Base-by-base conservation (phyloP, 352 stramenopile species). In the Phytophthora citricola region DNA sequence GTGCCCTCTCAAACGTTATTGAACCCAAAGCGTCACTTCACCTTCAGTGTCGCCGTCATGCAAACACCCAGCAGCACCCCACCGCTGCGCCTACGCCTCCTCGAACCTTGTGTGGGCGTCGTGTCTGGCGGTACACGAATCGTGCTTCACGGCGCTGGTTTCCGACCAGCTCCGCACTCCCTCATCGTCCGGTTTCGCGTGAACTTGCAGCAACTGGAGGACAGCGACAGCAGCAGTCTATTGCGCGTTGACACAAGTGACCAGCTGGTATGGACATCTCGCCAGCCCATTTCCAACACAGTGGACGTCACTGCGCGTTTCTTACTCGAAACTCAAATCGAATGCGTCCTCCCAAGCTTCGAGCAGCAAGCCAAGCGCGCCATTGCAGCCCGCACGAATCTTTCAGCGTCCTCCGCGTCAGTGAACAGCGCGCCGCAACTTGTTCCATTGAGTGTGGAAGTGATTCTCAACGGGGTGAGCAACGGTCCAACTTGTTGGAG, bases 171-270 rank as follows among this genome's bases (percentile, higher is more conserved):
- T 27, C 83, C 81, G 47, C 83, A 92, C 66, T 88, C 83, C 49
- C 75, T 92, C 48, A 66, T 75, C n/a, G 81, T 92, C 46, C 79
- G 81, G 31, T 87, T 90, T 55, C 73, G 68, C 10, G 55, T 89
- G 45, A 17, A 66, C 2, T 57, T 75, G 17, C 41, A 63, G n/a
- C 50, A 70, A 5, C 20, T 36, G 9, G 22, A 39, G 3, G 31
- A 63, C 20, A 54, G n/a, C 15, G 32, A 12, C 15, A 54, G 22
- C 15, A 44, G 11, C 31, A 29, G 44, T 4, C 9, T 15, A 17
- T 20, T 54, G 12, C 38, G 45, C 5, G 9, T 63, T 11, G 48
- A 51, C n/a, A 14, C 32, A 27, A 39, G 14, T 34, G 58, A 59
- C 55, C 31, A 54, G 22, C 11, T 51, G 11, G 36, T 26, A 3